These are phyloP conservation scores for Neophaeococcomyces mojaviensis DNA, from an alignment of 2,329 filamentous ascomycete species.

Conservation along the genomic window DNA sequence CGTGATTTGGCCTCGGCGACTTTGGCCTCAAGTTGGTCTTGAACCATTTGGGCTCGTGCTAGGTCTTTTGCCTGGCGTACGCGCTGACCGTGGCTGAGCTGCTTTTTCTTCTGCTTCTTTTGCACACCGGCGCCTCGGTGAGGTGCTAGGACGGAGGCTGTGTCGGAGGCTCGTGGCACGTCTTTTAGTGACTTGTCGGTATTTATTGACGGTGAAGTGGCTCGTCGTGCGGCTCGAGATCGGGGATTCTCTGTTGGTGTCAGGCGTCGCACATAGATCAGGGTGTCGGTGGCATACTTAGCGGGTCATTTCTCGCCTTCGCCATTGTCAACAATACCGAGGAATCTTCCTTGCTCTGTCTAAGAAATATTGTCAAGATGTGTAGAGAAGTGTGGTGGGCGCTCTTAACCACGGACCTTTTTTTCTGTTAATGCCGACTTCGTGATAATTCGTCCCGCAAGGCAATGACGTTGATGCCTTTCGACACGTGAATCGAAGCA, in stretches of 20 bases:
- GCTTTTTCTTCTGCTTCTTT: slow-evolving; percentile 46
- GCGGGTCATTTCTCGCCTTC: slow-evolving; percentile 26
- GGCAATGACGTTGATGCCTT: slow-evolving; percentile 2
- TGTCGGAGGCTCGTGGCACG: slow-evolving; percentile 32
- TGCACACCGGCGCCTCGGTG: slow-evolving; percentile 45
- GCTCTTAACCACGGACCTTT: too few species aligned
- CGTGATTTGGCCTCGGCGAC: slow-evolving; percentile 44
- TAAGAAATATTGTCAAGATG: neutral
- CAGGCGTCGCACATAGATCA: neutral
- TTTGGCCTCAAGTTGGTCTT: slow-evolving; percentile 51
- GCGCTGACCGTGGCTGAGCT: slow-evolving; percentile 46
- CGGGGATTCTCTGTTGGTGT: slow-evolving; percentile 43
- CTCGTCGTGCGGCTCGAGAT: slow-evolving; percentile 54
- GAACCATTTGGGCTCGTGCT: slow-evolving; percentile 47
- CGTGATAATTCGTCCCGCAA: neutral
- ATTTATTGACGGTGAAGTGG: slow-evolving; percentile 47
- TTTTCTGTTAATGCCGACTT: slow-evolving; percentile 17
- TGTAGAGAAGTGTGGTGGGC: neutral
- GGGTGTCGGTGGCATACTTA: slow-evolving; percentile 15
- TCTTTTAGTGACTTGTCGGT: slow-evolving; percentile 44
- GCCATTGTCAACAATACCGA: slow-evolving; percentile 21
- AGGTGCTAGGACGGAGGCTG: slow-evolving; percentile 30
- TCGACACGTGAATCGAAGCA: neutral
- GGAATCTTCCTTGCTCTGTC: neutral
- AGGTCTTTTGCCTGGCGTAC: slow-evolving; percentile 47